Conservation (phyloP, 2,329 filamentous ascomycete genomes). For the Nemania sp. region DNA sequence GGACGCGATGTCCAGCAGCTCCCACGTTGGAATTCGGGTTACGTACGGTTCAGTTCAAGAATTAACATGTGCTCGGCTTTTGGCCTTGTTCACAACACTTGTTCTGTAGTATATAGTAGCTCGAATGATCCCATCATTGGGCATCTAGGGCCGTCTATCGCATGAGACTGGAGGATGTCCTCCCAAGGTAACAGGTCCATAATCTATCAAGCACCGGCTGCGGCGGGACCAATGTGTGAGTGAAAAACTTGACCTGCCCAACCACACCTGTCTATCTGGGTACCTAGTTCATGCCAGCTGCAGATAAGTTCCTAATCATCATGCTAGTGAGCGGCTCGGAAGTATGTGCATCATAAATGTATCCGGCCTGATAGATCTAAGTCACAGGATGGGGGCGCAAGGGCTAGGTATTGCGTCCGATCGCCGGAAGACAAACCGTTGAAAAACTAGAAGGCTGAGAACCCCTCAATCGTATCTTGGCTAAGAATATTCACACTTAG, state of each 20-base stretch:
- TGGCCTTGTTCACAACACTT: neutral
- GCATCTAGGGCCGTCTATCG: neutral
- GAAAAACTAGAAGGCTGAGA: neutral
- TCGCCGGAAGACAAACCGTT: slow-evolving; percentile 7
- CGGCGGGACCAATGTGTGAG: too few relatives aligned
- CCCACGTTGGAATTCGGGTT: too few relatives aligned
- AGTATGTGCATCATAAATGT: neutral
- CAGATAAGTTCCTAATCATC: slow-evolving; percentile 10
- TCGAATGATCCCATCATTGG: slow-evolving; percentile 5
- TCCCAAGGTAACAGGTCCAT: slow-evolving; percentile 8
- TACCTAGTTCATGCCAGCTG: neutral
- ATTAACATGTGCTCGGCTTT: neutral
- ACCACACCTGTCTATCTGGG: too few relatives aligned
- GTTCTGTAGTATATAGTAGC: neutral
- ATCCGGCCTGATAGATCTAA: too few relatives aligned
- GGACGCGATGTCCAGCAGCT: too few relatives aligned
- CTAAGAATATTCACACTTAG: too few relatives aligned
- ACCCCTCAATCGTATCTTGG: too few relatives aligned
- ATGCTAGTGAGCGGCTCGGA: neutral
- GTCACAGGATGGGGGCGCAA: too few relatives aligned
- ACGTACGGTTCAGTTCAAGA: neutral
- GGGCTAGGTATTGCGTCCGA: slow-evolving; percentile 23
- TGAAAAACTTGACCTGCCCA: too few relatives aligned
- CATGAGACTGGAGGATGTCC: neutral
- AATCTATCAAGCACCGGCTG: slow-evolving; percentile 26